phyloP scores from a whole-genome alignment of 2,329 filamentous ascomycete genomes.

The Fusarium chaquense region DNA sequence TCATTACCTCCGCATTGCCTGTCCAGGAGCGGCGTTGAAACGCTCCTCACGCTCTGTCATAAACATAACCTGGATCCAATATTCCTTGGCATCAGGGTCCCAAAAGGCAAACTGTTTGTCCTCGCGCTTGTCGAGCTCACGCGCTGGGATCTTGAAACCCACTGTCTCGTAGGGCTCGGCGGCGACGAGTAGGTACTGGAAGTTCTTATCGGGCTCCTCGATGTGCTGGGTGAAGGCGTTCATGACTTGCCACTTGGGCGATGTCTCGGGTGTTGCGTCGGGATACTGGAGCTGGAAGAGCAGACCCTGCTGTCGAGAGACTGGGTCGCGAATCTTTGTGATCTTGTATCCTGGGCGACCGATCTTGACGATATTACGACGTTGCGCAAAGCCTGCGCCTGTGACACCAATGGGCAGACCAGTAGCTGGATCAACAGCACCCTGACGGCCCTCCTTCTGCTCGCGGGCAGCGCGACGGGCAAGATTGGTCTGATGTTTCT shows the following conservation, averaged over 20 bases:
- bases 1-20: conserved; percentile 61
- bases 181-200: conserved; percentile 93
- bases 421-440: conserved; percentile 72
- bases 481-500: conserved; percentile 99
- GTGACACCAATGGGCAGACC: conserved; percentile 80
- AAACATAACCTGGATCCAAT: conserved; percentile 97
- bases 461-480: conserved; percentile 95
- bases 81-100: conserved; percentile 95
- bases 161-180: conserved; percentile 99
- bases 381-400: conserved; percentile 73
- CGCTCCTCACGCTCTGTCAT: conserved; percentile 98
- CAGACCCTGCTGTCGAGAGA: conserved; percentile 88
- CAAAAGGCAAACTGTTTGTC: conserved; percentile 94
- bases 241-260: conserved; percentile 94
- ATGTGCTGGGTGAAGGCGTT: conserved; percentile 96
- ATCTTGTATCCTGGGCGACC: conserved; percentile 97
- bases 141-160: conserved; percentile 93
- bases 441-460: conserved; percentile 84
- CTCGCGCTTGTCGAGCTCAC: conserved; percentile 90
- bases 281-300: conserved; percentile 98
- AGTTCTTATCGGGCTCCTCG: conserved; percentile 93
- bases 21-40: conserved; percentile 74
- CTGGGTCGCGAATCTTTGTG: conserved; percentile 91
- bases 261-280: conserved; percentile 80
- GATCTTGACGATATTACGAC: conserved; percentile 91